Evolutionary conservation across 1,139 yeast genomes (phyloP).

Genomic region (Saccharomyces hybrid): DNA sequence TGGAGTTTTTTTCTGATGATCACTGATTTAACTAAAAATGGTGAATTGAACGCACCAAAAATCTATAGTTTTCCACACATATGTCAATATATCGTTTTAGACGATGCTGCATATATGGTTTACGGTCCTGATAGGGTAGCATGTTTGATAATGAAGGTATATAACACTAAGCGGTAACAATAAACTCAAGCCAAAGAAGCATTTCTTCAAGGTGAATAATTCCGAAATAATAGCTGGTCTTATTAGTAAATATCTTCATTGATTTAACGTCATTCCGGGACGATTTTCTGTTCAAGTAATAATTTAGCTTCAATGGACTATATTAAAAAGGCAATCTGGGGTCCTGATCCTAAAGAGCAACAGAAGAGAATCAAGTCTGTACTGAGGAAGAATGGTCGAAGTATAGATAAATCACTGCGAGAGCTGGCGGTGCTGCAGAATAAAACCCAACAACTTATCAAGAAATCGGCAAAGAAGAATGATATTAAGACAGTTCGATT

Average conservation of each 20-base stretch:
- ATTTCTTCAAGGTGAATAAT: background rate
- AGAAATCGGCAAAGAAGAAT: slow-evolving; percentile 66
- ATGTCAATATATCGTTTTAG: too few species aligned
- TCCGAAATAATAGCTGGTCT: too few species aligned
- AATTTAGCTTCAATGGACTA: slow-evolving; percentile 45
- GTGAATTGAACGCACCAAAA: too few species aligned
- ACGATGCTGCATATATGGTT: too few species aligned
- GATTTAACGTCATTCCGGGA: background rate
- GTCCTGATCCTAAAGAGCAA: slow-evolving; percentile 94
- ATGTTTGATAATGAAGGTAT: too few species aligned
- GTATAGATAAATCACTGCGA: slow-evolving; percentile 64
- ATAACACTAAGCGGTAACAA: too few species aligned
- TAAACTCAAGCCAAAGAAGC: too few species aligned
- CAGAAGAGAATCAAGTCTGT: slow-evolving; percentile 76
- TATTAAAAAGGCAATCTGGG: slow-evolving; percentile 81
- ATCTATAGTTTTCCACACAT: too few species aligned
- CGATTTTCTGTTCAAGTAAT: background rate
- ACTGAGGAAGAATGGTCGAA: slow-evolving; percentile 78
- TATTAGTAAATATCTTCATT: too few species aligned
- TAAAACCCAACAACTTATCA: slow-evolving; percentile 72
- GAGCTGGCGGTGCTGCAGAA: slow-evolving; percentile 56
- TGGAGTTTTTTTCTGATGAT: too few species aligned
- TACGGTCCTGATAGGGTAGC: too few species aligned
- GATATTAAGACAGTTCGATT: slow-evolving; percentile 68
- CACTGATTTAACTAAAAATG: too few species aligned